phyloP scores from a whole-genome alignment of 371 early-diverging fungal genomes.

The Mortierella sp. region DNA sequence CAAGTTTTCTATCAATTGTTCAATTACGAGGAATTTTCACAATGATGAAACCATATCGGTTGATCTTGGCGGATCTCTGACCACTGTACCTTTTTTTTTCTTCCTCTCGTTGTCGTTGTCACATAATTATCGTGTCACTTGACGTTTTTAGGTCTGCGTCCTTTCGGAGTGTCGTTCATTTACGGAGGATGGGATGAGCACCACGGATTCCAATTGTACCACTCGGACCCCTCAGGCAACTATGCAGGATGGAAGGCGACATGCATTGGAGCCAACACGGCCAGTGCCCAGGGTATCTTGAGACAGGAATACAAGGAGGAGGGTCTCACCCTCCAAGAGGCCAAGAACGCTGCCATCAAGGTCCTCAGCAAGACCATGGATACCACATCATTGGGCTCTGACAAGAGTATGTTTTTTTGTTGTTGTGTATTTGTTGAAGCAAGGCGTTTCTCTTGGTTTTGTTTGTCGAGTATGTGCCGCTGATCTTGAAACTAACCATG shows the following conservation, averaged over 20 bases:
- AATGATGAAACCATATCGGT: too few species aligned
- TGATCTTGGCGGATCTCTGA: too few species aligned
- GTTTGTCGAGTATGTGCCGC: too few species aligned
- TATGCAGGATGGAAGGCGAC: constrained; percentile 99
- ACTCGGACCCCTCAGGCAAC: constrained; percentile 99
- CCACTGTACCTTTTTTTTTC: too few species aligned
- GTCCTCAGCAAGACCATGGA: constrained; percentile 98
- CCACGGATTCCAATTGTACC: constrained; percentile 96
- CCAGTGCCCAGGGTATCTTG: constrained; percentile 92
- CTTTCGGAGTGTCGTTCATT: constrained; percentile 99
- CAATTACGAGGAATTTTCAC: too few species aligned
- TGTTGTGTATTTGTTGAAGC: background rate
- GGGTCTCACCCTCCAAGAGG: constrained; percentile 86
- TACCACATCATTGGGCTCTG: constrained; percentile 87
- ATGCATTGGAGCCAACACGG: constrained; percentile 96
- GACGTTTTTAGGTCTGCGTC: constrained; percentile 84
- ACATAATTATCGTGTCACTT: too few species aligned
- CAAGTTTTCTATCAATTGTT: too few species aligned
- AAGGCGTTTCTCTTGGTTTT: background rate
- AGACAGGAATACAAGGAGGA: constrained; percentile 97
- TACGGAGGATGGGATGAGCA: constrained; percentile 96
- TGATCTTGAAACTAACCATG: background rate
- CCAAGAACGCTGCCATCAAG: constrained; percentile 91
- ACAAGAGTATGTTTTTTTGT: constrained; percentile 82
- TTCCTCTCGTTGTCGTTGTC: too few species aligned